Evolutionary conservation across 768 basidiomycete species (phyloP).

Genomic region (Trametes gibbosa): DNA sequence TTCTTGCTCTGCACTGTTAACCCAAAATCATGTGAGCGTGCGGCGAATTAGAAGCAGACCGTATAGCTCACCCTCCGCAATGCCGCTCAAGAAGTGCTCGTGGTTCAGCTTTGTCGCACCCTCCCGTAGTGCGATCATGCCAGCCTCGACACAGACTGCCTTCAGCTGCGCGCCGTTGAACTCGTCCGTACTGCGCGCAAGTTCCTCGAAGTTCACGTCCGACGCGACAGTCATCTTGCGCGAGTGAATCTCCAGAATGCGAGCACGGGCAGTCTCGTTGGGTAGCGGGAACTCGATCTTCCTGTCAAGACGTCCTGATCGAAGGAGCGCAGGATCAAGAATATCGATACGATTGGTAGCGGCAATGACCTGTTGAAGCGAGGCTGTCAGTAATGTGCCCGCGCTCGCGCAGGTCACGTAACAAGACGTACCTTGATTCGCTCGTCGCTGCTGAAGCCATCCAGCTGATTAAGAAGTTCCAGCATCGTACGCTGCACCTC

Average conservation of each 20-base stretch:
- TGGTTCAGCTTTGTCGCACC: conserved; percentile 86
- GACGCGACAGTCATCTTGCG: conserved; percentile 88
- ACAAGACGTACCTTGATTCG: conserved; percentile 81
- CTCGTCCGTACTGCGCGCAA: conserved; percentile 95
- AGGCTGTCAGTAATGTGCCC: conserved; percentile 1
- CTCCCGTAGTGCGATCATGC: conserved; percentile 96
- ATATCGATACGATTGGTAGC: conserved; percentile 99
- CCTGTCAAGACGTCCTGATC: conserved; percentile 94
- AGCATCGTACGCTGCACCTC: conserved; percentile 99
- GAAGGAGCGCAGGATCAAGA: conserved; percentile 95
- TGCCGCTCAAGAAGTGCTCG: conserved; percentile 94
- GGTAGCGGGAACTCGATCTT: conserved; percentile 99
- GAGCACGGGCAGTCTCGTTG: conserved; percentile 93
- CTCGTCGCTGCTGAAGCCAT: conserved; percentile 96
- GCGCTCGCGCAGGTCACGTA: conserved; percentile 1
- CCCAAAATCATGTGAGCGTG: conserved; percentile 27
- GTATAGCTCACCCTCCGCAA: conserved; percentile 69
- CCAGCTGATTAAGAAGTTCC: conserved; percentile 95
- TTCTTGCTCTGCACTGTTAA: conserved; percentile 96
- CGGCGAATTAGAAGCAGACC: background rate
- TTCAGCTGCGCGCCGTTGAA: conserved; percentile 98
- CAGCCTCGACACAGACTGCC: conserved; percentile 98
- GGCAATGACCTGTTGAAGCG: conserved; percentile 76
- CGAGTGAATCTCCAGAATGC: conserved; percentile 95
- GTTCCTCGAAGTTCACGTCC: conserved; percentile 95